Base-by-base conservation (phyloP, 495 filamentous ascomycete species). In the Podospora pseudoanserina region DNA sequence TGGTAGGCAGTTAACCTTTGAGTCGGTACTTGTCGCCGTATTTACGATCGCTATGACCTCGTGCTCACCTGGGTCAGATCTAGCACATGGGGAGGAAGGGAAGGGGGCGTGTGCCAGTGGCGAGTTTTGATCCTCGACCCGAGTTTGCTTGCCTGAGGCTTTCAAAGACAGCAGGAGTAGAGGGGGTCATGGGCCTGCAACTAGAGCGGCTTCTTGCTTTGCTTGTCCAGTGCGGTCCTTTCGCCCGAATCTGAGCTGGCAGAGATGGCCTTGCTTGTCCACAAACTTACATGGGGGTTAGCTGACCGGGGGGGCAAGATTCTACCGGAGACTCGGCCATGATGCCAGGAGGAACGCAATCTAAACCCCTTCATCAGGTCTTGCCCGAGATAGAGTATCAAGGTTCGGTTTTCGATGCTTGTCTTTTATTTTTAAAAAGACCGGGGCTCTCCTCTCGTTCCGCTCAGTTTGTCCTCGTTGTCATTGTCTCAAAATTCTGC, bases 401-500 rank as follows among this genome's bases (percentile, higher is more conserved):
- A 67, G 61, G 62, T 66, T 65, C 27, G 64, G 67, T 68, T 63
- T 63, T 66, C 55, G 67, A 67, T 68, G 15, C n/a, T 19, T 63
- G 67, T 71, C 68, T 56, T 56, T 57, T 66, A 68, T 67, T 63
- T 66, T 44, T 26, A 72, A 77, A 77, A 67, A 71, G 71, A 72
- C 73, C 65, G 71, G 69, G 70, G 70, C 63, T 74, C 64, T 72
- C 68, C 73, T 13, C 28, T 63, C 61, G 61, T 49, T 66, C 72
- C 73, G 67, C 68, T 56, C 71, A 72, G 72, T 72, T 68, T 75
- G 66, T 68, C 66, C 70, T 72, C 70, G 61, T 71, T 49, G 71
- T 71, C 64, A 66, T 73, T 78, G 76, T 77, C 76, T 78, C 73
- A 77, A 74, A 78, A 39, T 65, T 67, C 72, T 77, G 76, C 76